A percentile compares a stretch with the other conserved stretches of the same genome.
These are phyloP conservation scores for Tetrastigma voinierianum DNA, from an alignment of 164 flowering plant species.

Conservation along the genomic window DNA sequence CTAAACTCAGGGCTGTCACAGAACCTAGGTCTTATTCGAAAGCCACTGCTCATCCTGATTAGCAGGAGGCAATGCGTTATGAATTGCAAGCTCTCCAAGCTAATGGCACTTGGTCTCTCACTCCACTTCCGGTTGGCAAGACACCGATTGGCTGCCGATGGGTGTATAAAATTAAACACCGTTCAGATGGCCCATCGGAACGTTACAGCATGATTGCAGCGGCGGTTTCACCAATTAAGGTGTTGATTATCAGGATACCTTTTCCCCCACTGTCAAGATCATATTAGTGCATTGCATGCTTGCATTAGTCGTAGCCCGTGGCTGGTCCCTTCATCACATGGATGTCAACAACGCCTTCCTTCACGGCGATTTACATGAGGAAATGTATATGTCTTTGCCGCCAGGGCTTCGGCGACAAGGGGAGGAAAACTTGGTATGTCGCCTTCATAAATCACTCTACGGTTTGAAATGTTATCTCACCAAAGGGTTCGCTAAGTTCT, in stretches of 20 bases:
- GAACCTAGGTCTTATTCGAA: neutral
- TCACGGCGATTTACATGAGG: neutral
- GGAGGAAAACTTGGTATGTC: neutral
- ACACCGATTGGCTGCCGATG: too few relatives aligned
- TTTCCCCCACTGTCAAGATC: neutral
- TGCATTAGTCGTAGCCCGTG: neutral
- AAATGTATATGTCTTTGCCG: neutral
- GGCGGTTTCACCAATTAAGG: neutral
- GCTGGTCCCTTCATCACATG: slow-evolving; percentile 4
- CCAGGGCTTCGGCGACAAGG: neutral
- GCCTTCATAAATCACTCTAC: neutral
- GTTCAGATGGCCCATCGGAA: neutral
- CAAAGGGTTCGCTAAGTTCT: slow-evolving; percentile 4
- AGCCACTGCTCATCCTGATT: neutral
- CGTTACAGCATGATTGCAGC: neutral
- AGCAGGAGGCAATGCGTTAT: too few relatives aligned
- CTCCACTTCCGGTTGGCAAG: too few relatives aligned
- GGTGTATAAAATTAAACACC: too few relatives aligned
- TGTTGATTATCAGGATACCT: neutral
- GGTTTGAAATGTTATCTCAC: slow-evolving; percentile 1
- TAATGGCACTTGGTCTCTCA: neutral
- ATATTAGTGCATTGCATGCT: neutral
- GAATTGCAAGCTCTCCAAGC: neutral
- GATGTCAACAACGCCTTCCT: slow-evolving; percentile 1
- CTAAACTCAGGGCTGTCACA: neutral